These are phyloP conservation scores for Lactarius akahatsu DNA, from an alignment of 768 basidiomycete species.

Conservation along the genomic window DNA sequence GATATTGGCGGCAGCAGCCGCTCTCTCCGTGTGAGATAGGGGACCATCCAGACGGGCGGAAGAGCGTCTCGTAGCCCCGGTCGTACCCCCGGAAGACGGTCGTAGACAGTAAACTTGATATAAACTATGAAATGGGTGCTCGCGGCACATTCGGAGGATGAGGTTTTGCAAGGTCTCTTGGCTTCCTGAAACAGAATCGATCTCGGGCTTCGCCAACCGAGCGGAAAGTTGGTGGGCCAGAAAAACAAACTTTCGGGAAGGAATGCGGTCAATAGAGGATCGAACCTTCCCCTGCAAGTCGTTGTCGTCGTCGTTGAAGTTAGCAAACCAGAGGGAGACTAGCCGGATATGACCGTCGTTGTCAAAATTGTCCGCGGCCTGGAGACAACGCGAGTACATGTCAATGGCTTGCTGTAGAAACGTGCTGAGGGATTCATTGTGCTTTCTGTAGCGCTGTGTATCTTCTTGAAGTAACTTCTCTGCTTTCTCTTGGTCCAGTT, in stretches of 20 bases:
- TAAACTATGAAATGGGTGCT: conserved; percentile 92
- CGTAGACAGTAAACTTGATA: conserved; percentile 85
- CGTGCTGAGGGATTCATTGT: conserved; percentile 46
- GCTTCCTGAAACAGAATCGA: conserved; percentile 36
- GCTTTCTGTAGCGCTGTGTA: conserved; percentile 42
- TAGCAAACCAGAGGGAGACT: conserved; percentile 89
- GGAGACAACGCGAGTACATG: conserved; percentile 82
- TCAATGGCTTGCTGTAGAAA: conserved; percentile 76
- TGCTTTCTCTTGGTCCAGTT: conserved; percentile 45
- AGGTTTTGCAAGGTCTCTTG: conserved; percentile 64
- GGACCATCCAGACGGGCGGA: conserved; percentile 46
- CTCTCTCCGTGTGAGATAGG: conserved; percentile 56
- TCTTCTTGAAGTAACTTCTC: conserved; percentile 55
- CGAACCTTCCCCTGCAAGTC: conserved; percentile 46
- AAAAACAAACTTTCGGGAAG: conserved; percentile 88
- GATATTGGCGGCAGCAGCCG: conserved; percentile 61
- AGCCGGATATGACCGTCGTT: conserved; percentile 77
- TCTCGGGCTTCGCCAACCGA: conserved; percentile 57
- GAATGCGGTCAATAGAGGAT: conserved; percentile 55
- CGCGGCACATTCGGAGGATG: conserved; percentile 73
- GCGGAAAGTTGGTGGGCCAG: conserved; percentile 93
- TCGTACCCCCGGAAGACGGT: conserved; percentile 34
- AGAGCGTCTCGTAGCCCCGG: conserved; percentile 40
- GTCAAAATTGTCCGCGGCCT: conserved; percentile 68
- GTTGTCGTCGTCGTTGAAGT: conserved; percentile 68